Conservation (phyloP, 805 yeast species). For the Kuraishia ogatae region DNA sequence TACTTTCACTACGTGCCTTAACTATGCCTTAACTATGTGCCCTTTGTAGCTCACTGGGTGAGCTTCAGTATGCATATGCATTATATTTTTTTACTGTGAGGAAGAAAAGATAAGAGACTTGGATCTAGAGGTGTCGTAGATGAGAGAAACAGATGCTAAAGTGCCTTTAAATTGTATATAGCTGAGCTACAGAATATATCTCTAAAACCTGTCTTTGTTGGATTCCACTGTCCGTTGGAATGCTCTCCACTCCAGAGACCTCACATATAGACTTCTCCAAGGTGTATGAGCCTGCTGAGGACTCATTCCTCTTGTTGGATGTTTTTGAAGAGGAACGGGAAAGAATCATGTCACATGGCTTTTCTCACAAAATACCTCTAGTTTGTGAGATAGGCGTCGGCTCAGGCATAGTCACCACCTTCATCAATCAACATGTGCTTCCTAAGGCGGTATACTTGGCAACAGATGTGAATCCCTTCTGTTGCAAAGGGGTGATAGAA, state of each 20-base stretch:
- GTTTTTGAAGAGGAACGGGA: constrained; percentile 55
- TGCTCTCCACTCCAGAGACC: constrained; percentile 77
- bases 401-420: constrained; percentile 81
- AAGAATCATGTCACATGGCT: constrained; percentile 19
- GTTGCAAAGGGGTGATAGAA: constrained; percentile 43
- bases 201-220: too few relatives aligned
- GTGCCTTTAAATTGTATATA: too few relatives aligned
- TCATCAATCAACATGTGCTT: constrained; percentile 51
- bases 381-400: constrained; percentile 88
- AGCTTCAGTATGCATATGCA: too few relatives aligned
- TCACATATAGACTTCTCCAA: constrained; percentile 47
- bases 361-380: constrained; percentile 31
- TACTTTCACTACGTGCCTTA: too few relatives aligned
- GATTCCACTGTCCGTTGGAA: constrained; percentile 15
- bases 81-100: too few relatives aligned
- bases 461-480: constrained; percentile 76
- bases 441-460: constrained; percentile 50
- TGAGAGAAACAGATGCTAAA: too few relatives aligned
- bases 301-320: constrained; percentile 78
- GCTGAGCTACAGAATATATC: too few relatives aligned
- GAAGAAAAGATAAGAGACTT: too few relatives aligned
- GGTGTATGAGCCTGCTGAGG: constrained; percentile 95
- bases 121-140: too few relatives aligned
- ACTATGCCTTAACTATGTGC: too few relatives aligned
- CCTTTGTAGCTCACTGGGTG: too few relatives aligned